Evolutionary conservation across 176 grass and related monocot species (phyloP), one percentile per base, ranked within the genome.

Genomic region (Elymus sibiricus): DNA sequence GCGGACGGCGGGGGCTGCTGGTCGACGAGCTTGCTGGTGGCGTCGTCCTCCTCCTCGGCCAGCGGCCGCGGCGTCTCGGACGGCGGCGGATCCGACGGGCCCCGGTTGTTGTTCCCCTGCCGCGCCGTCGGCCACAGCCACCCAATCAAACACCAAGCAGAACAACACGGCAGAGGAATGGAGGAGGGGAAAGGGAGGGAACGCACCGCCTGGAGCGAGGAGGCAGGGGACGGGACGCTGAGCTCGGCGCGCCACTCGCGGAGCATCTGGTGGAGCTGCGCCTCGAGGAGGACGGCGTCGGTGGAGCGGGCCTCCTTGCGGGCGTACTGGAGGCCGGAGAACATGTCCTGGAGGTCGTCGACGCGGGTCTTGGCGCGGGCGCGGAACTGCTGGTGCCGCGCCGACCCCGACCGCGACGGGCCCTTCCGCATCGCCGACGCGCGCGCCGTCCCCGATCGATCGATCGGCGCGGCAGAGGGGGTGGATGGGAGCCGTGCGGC

Each of bases 181-280:
- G 82, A 61, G 7, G 75, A 60, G 53, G 67, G 81, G 27, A 4
- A 4, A 56, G 34, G 22, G 5, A 31, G 29, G 37, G 42, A 24
- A 64, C 42, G 42, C 11, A 44, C 42, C 17, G 2, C 89, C 85
- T 88, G 89, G 61, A 98, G 89, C 35, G 95, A 98, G 21, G 91
- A 91, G 21, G 95, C 91, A 1, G 91, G 93, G n/a, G 93, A 98
- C 35, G 89, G 80, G 44, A 84, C 85, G 86, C 89, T 98, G 85
- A 98, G 95, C 87, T 98, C 95, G 51, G 93, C 88, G 80, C 90
- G 94, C 93, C 93, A 98, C 87, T 98, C 95, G 44, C 91, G 93
- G 74, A 98, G 95, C 93, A 98, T 95, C 91, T 95, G 95, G 55
- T 98, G 89, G 61, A 98, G 84, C 89, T 98, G 95, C 56, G 84